A percentile compares a stretch with the other conserved stretches of the same genome.
These are phyloP conservation scores for Cytidiella melzeri DNA, from an alignment of 768 basidiomycete genomes.

Conservation along the genomic window DNA sequence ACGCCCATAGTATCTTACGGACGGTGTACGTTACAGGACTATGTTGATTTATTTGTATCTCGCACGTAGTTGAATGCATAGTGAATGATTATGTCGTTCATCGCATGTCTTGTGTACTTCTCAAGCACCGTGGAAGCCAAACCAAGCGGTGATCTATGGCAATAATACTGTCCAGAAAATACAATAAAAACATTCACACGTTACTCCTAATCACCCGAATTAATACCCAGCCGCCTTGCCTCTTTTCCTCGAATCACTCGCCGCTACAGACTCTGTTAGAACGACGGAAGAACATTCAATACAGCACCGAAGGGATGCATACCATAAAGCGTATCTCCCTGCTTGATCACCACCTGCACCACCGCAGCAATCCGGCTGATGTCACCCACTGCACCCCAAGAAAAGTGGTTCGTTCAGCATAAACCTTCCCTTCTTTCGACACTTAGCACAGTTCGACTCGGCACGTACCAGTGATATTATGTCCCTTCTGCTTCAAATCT, in stretches of 20 bases:
- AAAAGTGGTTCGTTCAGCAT: not conserved
- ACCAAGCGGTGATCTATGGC: too few relatives aligned
- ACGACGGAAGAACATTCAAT: not conserved
- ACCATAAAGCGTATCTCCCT: slow-evolving; percentile 61
- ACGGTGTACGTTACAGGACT: too few relatives aligned
- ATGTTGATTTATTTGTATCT: too few relatives aligned
- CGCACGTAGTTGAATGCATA: too few relatives aligned
- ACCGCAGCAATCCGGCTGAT: slow-evolving; percentile 70
- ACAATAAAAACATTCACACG: too few relatives aligned
- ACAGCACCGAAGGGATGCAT: slow-evolving; percentile 18
- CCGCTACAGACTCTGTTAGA: slow-evolving; percentile 40
- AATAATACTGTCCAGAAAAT: too few relatives aligned
- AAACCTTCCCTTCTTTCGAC: not conserved
- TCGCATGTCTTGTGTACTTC: too few relatives aligned
- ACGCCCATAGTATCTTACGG: too few relatives aligned
- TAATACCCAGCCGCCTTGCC: slow-evolving; percentile 88
- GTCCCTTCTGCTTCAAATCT: slow-evolving; percentile 54
- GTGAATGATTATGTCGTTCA: too few relatives aligned
- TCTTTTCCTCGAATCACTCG: slow-evolving; percentile 89
- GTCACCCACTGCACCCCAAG: slow-evolving; percentile 42
- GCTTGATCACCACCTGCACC: slow-evolving; percentile 57
- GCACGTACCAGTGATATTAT: slow-evolving; percentile 62
- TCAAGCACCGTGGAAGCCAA: too few relatives aligned
- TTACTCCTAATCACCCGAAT: slow-evolving; percentile 2
- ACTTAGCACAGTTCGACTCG: too few relatives aligned